Conservation (phyloP, 352 stramenopile genomes). For the Lagenidium giganteum region DNA sequence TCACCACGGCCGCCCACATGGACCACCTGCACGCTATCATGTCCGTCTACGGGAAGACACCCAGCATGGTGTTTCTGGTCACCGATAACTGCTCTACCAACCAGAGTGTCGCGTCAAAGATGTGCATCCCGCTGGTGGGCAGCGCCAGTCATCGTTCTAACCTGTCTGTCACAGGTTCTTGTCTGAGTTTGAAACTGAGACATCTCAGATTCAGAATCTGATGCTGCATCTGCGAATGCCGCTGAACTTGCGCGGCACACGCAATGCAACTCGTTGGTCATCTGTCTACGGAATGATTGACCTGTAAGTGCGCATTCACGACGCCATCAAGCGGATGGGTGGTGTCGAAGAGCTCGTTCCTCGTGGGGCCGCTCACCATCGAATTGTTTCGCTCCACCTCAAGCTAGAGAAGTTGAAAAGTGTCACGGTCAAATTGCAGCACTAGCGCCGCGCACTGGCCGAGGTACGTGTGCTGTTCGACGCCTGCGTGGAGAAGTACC, state of each 20-base stretch:
- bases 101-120: slow-evolving; percentile 11
- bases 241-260: slow-evolving; percentile 14
- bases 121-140: slow-evolving; percentile 14
- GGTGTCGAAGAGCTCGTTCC: slow-evolving; percentile 18
- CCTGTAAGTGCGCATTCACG: slow-evolving; percentile 14
- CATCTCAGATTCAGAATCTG: slow-evolving; percentile 13
- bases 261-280: slow-evolving; percentile 16
- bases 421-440: slow-evolving; percentile 10
- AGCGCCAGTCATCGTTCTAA: slow-evolving; percentile 23
- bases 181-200: slow-evolving; percentile 1
- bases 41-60: slow-evolving; percentile 6
- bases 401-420: slow-evolving; percentile 16
- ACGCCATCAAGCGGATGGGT: slow-evolving; percentile 5
- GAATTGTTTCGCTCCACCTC: slow-evolving; percentile 1
- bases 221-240: slow-evolving; percentile 16
- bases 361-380: slow-evolving; percentile 4
- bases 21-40: slow-evolving; percentile 5
- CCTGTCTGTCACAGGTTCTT: no score
- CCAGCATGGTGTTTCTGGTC: slow-evolving; percentile 15
- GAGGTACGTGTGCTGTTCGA: slow-evolving; percentile 14
- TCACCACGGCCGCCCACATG: slow-evolving; percentile 4
- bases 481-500: slow-evolving; percentile 8
- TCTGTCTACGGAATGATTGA: slow-evolving; percentile 15
- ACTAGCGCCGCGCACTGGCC: slow-evolving; percentile 1
- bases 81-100: slow-evolving; percentile 21